Evolutionary conservation across 108 stramenopile genomes (phyloP), one percentile per base, ranked within the genome.

Genomic region (Nitzschia inconspicua): DNA sequence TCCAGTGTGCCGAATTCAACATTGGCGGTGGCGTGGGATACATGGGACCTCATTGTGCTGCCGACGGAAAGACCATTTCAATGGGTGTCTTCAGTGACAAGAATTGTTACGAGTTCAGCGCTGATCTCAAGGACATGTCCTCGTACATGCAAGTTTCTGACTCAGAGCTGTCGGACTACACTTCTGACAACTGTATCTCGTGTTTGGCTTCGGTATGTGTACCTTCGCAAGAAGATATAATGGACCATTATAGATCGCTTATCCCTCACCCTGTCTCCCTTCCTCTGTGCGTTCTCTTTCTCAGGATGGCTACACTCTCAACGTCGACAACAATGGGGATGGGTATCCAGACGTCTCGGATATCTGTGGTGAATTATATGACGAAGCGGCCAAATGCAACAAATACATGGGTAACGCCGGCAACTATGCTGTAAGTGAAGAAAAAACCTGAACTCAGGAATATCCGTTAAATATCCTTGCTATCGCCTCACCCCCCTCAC

Each of bases 11-110:
- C 9, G 53, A 65, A 44, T 73, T 73, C 44, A 46, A 68, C 13
- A 41, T 73, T 26, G 76, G 70, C 32, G 72, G 75, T 42, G 40
- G 63, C 32, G 59, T 60, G 19, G 66, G 49, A 36, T 87, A 83
- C 54, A 44, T 88, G 9, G 85, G 81, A 31, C 91, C 91, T 7
- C 85, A 89, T 39, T 94, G 92, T 44, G 48, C 62, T 11, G 44
- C 47, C 25, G 87, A 94, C 46, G 86, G 86, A 30, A 67, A 65
- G 39, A 81, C 84, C 26, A 85, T 94, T 58, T 76, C 72, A 13
- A 78, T 94, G 35, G 92, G 85, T 14, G 41, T 90, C 3, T 94
- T 76, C 73, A 67, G 63, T 8, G 92, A 94, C 61, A 51, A 86
- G 52, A 57, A 83, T 30, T 94, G 92, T 59, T 71, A 72, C 36